Evolutionary conservation across 108 stramenopile genomes (phyloP).

Genomic region (Conticribra weissflogii): DNA sequence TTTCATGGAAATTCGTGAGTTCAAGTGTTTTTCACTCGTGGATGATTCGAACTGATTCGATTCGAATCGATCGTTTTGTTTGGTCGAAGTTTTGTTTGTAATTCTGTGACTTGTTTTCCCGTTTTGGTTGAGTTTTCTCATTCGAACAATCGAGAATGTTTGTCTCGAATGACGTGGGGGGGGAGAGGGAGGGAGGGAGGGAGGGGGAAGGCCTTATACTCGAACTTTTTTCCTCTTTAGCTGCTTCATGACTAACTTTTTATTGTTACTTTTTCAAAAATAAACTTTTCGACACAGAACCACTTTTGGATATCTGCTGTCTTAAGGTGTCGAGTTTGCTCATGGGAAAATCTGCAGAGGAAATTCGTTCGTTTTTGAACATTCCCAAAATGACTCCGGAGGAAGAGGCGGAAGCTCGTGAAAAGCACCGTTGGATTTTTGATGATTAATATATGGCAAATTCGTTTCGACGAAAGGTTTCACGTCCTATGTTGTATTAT

Average conservation of each 20-base stretch:
- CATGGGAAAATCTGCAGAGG: slow-evolving; percentile 75
- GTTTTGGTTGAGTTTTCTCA: too few species aligned
- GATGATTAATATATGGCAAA: slow-evolving; percentile 53
- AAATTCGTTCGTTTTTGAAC: slow-evolving; percentile 76
- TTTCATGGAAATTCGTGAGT: slow-evolving; percentile 75
- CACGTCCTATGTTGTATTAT: too few species aligned
- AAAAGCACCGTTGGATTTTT: slow-evolving; percentile 86
- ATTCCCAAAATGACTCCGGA: slow-evolving; percentile 79
- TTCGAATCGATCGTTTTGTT: too few species aligned
- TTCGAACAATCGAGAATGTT: too few species aligned
- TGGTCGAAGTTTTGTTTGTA: too few species aligned
- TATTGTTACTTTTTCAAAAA: background rate
- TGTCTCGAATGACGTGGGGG: too few species aligned
- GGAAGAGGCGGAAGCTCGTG: slow-evolving; percentile 69
- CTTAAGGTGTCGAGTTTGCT: slow-evolving; percentile 73
- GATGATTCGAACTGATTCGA: background rate
- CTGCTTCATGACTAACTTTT: background rate
- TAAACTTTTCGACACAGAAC: slow-evolving; percentile 36
- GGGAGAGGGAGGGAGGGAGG: too few species aligned
- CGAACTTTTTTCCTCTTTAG: too few species aligned
- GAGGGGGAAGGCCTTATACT: too few species aligned
- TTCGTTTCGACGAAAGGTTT: too few species aligned
- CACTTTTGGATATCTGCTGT: slow-evolving; percentile 78
- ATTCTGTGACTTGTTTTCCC: too few species aligned
- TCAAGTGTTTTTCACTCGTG: background rate